A percentile compares a stretch with the other conserved stretches of the same genome.
Conservation (phyloP, 768 basidiomycete genomes). For the Collybiopsis luxurians region DNA sequence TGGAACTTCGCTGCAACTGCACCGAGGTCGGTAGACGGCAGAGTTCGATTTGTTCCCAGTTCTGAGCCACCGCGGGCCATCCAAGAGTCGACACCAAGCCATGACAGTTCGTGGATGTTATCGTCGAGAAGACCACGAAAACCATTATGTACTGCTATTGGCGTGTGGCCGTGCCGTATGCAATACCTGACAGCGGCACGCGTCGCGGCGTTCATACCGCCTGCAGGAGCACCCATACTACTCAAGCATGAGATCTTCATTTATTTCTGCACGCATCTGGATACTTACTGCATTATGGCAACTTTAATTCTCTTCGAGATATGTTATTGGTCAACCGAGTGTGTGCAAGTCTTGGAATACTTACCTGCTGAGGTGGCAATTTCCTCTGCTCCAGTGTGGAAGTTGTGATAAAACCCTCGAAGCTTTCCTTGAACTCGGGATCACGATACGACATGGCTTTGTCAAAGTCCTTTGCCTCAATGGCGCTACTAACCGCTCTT, state of each 20-base stretch:
- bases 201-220: constrained; percentile 98
- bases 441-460: constrained; percentile 88
- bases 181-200: constrained; percentile 94
- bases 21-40: constrained; percentile 86
- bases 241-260: background rate
- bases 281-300: constrained; percentile 81
- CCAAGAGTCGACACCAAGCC: constrained; percentile 98
- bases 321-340: constrained; percentile 11
- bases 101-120: constrained; percentile 79
- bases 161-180: constrained; percentile 85
- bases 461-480: constrained; percentile 78
- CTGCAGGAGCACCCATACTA: constrained; percentile 95
- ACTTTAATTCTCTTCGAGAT: constrained; percentile 64
- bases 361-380: constrained; percentile 51
- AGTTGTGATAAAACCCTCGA: constrained; percentile 81
- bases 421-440: constrained; percentile 83
- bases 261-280: background rate
- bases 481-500: constrained; percentile 78
- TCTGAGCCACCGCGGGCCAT: constrained; percentile 95
- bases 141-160: constrained; percentile 93
- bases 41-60: constrained; percentile 90
- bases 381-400: constrained; percentile 57
- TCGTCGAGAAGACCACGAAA: constrained; percentile 94
- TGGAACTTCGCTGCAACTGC: constrained; percentile 91
- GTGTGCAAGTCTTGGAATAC: background rate